Evolutionary conservation across 108 stramenopile genomes (phyloP), one percentile per base, ranked within the genome.

Genomic region (Stephanodiscus triporus): DNA sequence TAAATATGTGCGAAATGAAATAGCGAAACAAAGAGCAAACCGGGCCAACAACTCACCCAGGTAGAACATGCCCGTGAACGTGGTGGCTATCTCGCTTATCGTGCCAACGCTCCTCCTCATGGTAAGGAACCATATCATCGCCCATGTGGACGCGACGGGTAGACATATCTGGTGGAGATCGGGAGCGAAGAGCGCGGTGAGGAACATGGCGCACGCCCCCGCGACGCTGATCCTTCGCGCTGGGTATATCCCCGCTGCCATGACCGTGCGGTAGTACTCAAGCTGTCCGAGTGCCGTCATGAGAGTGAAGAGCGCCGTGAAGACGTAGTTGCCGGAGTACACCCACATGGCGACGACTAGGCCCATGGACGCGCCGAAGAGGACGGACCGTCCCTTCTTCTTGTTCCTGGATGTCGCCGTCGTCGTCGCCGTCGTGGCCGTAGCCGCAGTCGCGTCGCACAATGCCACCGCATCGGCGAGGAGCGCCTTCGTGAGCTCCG

Each of bases 51-150:
- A 54, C 75, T 53, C 66, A 76, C 75, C 98, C 36, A 95, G 72
- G 75, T 97, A 99, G 80, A 99, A 97, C 89, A 99, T 95, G 0
- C 98, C 98, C 38, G 97, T 89, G 66, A 99, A 94, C 0, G 98
- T 96, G 0, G 98, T 96, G 16, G 96, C 92, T 73, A 99, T 97
- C 71, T 99, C 97, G 27, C 88, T 66, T 69, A 98, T 97, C 23
- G 92, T 85, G 4, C 90, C 84, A 10, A 83, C 76, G 13, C 85
- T 68, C 55, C 81, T 82, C 73, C 94, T 68, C 85, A 91, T 90
- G 23, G 97, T 86, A 22, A 97, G 77, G 47, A 97, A 91, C 96
- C 95, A 97, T 62, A 96, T 78, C 96, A 98, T 97, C 29, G 95
- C 85, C 70, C 75, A 85, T 0, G 89, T 80, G 9, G 83, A 76